These are phyloP conservation scores for Candida patagonica DNA, from an alignment of 805 yeast species.

Conservation along the genomic window DNA sequence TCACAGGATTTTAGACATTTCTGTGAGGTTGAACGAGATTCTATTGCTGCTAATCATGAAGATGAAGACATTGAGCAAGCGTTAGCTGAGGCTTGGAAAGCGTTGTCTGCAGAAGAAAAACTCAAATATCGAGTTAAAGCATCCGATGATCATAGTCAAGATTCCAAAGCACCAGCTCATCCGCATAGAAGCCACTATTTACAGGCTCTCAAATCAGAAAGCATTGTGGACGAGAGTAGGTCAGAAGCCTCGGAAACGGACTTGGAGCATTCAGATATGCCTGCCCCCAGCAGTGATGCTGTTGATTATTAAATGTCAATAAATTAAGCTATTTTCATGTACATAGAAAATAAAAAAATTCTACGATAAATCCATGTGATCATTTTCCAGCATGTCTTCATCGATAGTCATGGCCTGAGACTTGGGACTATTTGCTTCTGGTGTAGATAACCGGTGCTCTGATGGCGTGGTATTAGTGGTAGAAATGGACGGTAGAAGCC, in stretches of 20 bases:
- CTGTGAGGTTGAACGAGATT: constrained; percentile 79
- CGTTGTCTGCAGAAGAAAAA: constrained; percentile 35
- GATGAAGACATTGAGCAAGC: constrained; percentile 54
- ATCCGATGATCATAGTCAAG: neutral
- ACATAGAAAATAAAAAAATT: too few relatives aligned
- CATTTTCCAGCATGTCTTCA: too few relatives aligned
- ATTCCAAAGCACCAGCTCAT: neutral
- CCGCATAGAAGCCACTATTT: too few relatives aligned
- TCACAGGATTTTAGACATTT: constrained; percentile 64
- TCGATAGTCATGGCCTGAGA: too few relatives aligned
- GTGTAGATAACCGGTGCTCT: too few relatives aligned
- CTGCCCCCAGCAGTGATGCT: constrained; percentile 5
- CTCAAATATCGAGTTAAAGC: neutral
- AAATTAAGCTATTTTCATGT: too few relatives aligned
- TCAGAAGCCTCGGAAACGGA: constrained; percentile 2
- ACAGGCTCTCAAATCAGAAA: neutral
- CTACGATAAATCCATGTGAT: too few relatives aligned
- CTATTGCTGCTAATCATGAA: constrained; percentile 48
- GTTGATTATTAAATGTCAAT: too few relatives aligned
- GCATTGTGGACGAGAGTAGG: neutral
- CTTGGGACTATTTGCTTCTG: neutral
- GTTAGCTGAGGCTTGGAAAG: constrained; percentile 81
- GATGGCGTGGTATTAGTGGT: too few relatives aligned
- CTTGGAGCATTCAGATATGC: constrained; percentile 3
- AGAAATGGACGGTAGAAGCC: too few relatives aligned